Evolutionary conservation across 2,329 filamentous ascomycete species (phyloP), one percentile per base, ranked within the genome.

Genomic region (Penicillium sumatraense): DNA sequence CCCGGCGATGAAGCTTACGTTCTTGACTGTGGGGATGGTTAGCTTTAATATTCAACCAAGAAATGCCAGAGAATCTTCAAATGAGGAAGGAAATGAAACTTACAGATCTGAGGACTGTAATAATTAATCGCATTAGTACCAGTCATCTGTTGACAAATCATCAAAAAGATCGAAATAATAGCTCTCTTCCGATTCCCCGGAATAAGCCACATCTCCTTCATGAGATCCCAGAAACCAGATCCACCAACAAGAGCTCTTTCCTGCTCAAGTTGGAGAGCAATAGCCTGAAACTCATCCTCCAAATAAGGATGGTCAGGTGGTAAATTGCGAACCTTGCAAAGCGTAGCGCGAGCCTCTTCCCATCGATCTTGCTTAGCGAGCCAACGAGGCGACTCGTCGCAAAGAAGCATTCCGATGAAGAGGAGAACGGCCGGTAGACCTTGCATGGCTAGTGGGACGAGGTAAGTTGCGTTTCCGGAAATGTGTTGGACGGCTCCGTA

Each of bases 61-160:
- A 26, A n/a, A 5, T 3, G 5, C 9, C n/a, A 10, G 27, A 13
- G 9, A 36, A 1, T 3, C 10, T 33, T 3, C 8, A 9, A 16
- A 7, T 13, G 4, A 10, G 13, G 21, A 6, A 7, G 13, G 38
- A 13, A 6, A 1, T 5, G 4, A 11, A 31, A 56, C 41, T 76
- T 75, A 75, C 91, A 91, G 63, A 91, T 90, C 52, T 83, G 81
- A 0, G 88, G 88, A 0, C 86, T 85, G 61, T 90, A 89, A 75
- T 89, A 89, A 70, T 88, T 85, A 5, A 88, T 80, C 0, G 83
- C 82, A 54, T 85, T 85, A 42, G 84, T 72, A 26, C 77, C 77
- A 0, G 78, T 81, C 76, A 81, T 80, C 64, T 83, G 80, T 59
- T 83, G 80, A 65, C 79, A 81, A 33, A 81, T 70, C 80, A 83